Evolutionary conservation across 176 grass and related monocot species (phyloP).

Genomic region (Paspalum vaginatum): DNA sequence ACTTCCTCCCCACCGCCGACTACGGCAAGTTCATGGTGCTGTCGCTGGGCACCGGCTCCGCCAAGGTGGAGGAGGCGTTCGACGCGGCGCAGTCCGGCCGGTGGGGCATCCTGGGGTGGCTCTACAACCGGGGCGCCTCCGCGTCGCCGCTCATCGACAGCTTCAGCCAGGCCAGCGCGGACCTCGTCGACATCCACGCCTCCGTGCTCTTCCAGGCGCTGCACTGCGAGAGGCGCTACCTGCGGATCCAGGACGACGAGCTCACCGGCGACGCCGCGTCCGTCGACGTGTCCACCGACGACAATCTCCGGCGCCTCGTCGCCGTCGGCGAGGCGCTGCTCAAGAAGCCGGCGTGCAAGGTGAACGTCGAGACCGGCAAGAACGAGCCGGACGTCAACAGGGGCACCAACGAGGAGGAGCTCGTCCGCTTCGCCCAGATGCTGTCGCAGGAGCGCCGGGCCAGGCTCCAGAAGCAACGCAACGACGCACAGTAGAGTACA

Average conservation of each 20-base stretch:
- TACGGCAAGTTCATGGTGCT: slow-evolving; percentile 43
- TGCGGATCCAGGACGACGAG: slow-evolving; percentile 55
- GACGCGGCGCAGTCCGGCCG: background rate
- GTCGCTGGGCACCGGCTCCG: slow-evolving; percentile 50
- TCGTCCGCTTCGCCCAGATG: slow-evolving; percentile 20
- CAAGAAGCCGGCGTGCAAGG: slow-evolving; percentile 35
- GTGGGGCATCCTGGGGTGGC: slow-evolving; percentile 65
- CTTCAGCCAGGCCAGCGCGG: slow-evolving; percentile 23
- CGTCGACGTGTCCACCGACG: slow-evolving; percentile 27
- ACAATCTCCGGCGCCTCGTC: slow-evolving; percentile 41
- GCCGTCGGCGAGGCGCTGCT: slow-evolving; percentile 39
- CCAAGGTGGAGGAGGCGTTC: slow-evolving; percentile 45
- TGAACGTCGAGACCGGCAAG: slow-evolving; percentile 48
- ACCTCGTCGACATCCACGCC: too few relatives aligned
- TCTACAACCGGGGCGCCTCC: slow-evolving; percentile 29
- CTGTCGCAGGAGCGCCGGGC: slow-evolving; percentile 31
- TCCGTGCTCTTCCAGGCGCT: slow-evolving; percentile 23
- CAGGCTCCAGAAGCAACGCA: slow-evolving; percentile 5
- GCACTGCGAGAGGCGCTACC: slow-evolving; percentile 27
- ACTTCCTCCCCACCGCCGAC: slow-evolving; percentile 22
- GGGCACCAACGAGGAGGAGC: slow-evolving; percentile 54
- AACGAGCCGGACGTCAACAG: slow-evolving; percentile 1
- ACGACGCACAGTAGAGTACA: background rate
- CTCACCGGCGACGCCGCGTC: slow-evolving; percentile 25
- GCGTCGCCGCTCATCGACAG: slow-evolving; percentile 49